Percentiles rank a stretch among this genome's conserved stretches.
Evolutionary conservation across 768 basidiomycete species (phyloP).

Genomic region (Lentinula detonsa): DNA sequence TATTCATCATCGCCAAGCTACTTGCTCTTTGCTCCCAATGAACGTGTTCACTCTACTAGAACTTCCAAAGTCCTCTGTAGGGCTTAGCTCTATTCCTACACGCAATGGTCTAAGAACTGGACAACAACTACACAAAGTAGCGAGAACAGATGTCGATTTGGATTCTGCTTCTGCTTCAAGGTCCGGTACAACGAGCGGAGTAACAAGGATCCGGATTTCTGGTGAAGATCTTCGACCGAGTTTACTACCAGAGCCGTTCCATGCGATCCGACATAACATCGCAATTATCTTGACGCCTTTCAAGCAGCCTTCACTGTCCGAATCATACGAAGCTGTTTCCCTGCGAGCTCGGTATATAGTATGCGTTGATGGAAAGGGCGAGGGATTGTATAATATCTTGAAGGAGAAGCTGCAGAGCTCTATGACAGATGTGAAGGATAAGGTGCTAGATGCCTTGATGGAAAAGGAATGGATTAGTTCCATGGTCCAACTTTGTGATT

Average conservation of each 20-base stretch:
- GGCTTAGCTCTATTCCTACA: constrained; percentile 34
- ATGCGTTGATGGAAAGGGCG: constrained; percentile 43
- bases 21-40: constrained; percentile 4
- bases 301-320: not conserved
- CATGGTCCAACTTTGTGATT: constrained; percentile 52
- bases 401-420: constrained; percentile 57
- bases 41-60: constrained; percentile 36
- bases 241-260: constrained; percentile 23
- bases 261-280: not conserved
- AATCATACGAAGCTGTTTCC: constrained; percentile 47
- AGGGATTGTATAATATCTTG: constrained; percentile 52
- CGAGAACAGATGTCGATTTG: constrained; percentile 59
- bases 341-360: constrained; percentile 52
- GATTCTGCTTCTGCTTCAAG: constrained; percentile 66
- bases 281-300: not conserved
- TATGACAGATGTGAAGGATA: constrained; percentile 26
- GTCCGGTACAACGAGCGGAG: constrained; percentile 28
- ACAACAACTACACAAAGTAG: constrained; percentile 62
- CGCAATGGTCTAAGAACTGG: constrained; percentile 40
- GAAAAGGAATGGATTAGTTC: constrained; percentile 49
- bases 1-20: not conserved
- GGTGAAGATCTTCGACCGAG: constrained; percentile 23
- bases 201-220: constrained; percentile 42
- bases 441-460: constrained; percentile 11
- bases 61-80: constrained; percentile 46